A percentile compares a stretch with the other conserved stretches of the same genome.
These are phyloP conservation scores for Komagataella mondaviorum DNA, from an alignment of 805 yeast species.

Conservation along the genomic window DNA sequence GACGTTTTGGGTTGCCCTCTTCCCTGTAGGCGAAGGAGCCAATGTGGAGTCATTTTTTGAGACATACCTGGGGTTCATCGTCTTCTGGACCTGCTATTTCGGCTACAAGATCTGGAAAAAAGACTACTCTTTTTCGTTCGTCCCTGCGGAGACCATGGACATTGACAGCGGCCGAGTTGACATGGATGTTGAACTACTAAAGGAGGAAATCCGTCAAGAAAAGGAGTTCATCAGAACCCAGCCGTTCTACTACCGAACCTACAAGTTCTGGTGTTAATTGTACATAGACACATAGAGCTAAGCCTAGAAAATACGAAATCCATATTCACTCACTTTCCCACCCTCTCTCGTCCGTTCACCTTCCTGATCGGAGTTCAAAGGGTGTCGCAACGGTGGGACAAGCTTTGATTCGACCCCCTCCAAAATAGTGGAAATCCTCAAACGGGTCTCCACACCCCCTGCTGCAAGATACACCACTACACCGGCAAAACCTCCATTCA, in stretches of 20 bases:
- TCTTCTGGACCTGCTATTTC: conserved; percentile 36
- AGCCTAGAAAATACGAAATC: not conserved
- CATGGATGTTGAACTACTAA: conserved; percentile 39
- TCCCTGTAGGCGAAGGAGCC: conserved; percentile 42
- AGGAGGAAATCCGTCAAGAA: conserved; percentile 47
- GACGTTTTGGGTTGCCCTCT: conserved; percentile 75
- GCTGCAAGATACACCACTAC: not conserved
- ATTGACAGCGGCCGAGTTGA: conserved; percentile 53
- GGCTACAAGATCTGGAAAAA: conserved; percentile 23
- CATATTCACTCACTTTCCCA: not conserved
- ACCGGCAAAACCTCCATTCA: not conserved
- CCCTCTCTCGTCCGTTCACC: no score
- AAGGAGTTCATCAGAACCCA: conserved; percentile 30
- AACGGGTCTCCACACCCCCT: not conserved
- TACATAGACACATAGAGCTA: not conserved
- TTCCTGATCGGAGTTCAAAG: not conserved
- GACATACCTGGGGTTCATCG: conserved; percentile 51
- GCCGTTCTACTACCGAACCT: conserved; percentile 35
- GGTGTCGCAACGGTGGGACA: not conserved
- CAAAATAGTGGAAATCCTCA: not conserved
- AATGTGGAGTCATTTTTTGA: conserved; percentile 49
- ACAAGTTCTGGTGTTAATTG: conserved; percentile 40
- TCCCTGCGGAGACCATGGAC: conserved; percentile 33
- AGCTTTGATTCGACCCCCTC: not conserved
- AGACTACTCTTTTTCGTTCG: conserved; percentile 30